Base-by-base conservation (phyloP, 2,329 filamentous ascomycete genomes). In the Scedosporium apiospermum region DNA sequence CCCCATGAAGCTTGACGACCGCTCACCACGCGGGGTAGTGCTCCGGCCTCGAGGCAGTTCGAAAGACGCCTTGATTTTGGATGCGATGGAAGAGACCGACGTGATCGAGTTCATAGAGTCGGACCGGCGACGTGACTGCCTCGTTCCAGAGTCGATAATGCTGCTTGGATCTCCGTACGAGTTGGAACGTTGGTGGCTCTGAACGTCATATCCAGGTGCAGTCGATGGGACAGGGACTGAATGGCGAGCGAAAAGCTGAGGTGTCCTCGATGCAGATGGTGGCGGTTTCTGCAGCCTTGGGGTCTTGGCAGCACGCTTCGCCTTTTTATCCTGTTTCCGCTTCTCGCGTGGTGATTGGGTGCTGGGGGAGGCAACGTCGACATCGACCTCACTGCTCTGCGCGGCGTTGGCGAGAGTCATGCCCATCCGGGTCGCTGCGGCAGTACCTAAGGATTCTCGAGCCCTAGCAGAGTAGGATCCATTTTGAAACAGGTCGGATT, bases 191-290 rank as follows among this genome's bases (percentile, higher is more conserved):
- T 60, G n/a, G 60, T 60, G n/a, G 60, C 7, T 57, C 41, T 62
- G 60, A 23, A n/a, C 10, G 27, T 7, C 44, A 21, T 38, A 26
- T 6, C 34, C 49, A 21, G 38, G 2, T 12, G 60, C 34, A 27
- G 49, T 49, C 34, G 34, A 18, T 34, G 60, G 26, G 7, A 4
- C 21, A 18, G 49, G 30, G 6, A 49, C 26, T 16, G 21, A 18
- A 38, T 26, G 18, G 46, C 49, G 46, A 16, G 53, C 53, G 16
- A n/a, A 18, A 5, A 62, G 55, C 4, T 58, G 61, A 14, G 53
- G 55, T 9, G 61, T 62, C 27, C 55, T 57, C n/a, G 61, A 62
- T 6, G 61, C 61, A 12, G 61, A 62, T 6, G 61, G 61, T 12
- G 61, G 61, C 16, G 53, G 21, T 42, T 62, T 62, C 18, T 34